Evolutionary conservation across 176 grass and related monocot species (phyloP), one percentile per base, ranked within the genome.

Genomic region (Alopecurus myosuroides): DNA sequence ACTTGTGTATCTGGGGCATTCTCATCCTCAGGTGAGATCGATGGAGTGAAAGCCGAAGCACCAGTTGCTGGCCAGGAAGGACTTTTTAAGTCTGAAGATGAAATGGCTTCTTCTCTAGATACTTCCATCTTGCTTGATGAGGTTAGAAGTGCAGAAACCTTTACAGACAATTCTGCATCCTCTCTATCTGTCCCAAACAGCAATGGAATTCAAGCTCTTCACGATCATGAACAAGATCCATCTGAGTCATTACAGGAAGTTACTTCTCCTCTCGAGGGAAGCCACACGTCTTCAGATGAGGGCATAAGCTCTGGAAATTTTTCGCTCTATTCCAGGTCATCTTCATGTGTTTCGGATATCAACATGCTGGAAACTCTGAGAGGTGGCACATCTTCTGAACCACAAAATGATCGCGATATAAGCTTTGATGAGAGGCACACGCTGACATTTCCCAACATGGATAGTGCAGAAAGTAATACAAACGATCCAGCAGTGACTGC

Each of bases 261-360:
- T 75, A 82, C 36, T 87, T 56, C 34, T 31, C 17, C 22, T 66
- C 1, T 68, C n/a, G 85, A 76, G 45, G 78, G 65, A 82, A 87
- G 57, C 25, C 25, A 76, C 57, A 25, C 80, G 66, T 87, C 70
- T 26, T 57, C 60, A 81, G 85, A 87, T 30, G 45, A 76, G 70
- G 46, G 60, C 23, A 67, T 87, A 33, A 81, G 45, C 48, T 51
- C 71, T 34, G 85, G 67, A 82, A 87, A 55, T 55, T 81, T 75
- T 81, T 87, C 85, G 2, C 78, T 87, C 12, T 87, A 87, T 81
- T 87, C 85, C 18, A 87, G 85, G 28, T 87, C 85, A 53, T 87
- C 85, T 76, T 87, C 85, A 76, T 87, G 78, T 76, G 78, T 87
- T 76, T 87, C 85, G 35, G 85, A 87, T 25, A 79, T 81, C 5